Conservation (phyloP, 176 grass and related monocot species). For the Ensete glaucum region DNA sequence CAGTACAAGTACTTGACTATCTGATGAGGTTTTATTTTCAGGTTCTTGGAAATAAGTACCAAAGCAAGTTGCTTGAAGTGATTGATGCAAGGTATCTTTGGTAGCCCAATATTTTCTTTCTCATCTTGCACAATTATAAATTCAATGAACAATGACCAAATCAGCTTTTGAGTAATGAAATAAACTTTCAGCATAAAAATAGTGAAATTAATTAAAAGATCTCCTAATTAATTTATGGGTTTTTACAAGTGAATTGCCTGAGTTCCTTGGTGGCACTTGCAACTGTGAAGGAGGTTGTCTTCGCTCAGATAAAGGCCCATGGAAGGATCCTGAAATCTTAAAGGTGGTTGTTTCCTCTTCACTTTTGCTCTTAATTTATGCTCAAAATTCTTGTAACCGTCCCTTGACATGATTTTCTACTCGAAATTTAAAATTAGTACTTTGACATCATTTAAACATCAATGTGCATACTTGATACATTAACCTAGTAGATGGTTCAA, state of each 20-base stretch:
- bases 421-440: too few relatives aligned
- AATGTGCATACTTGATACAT: not conserved
- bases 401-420: not conserved
- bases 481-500: conserved; percentile 72
- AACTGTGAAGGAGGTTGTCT: conserved; percentile 89
- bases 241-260: conserved; percentile 64
- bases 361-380: not conserved
- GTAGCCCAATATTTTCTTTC: too few relatives aligned
- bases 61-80: conserved; percentile 85
- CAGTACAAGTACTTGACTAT: not conserved
- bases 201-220: not conserved
- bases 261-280: conserved; percentile 85
- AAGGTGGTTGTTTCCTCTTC: conserved; percentile 28
- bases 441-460: not conserved
- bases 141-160: too few relatives aligned
- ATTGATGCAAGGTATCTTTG: conserved; percentile 75
- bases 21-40: conserved; percentile 14
- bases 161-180: not conserved
- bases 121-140: too few relatives aligned
- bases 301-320: conserved; percentile 89
- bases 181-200: not conserved
- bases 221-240: not conserved
- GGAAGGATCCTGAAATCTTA: conserved; percentile 87
- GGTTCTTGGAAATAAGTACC: conserved; percentile 90
- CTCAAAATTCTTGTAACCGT: not conserved